Percentiles rank a stretch among this genome's conserved stretches.
Conservation (phyloP, 1,284 basidiomycete species). For the Phellinidium pouzarii region DNA sequence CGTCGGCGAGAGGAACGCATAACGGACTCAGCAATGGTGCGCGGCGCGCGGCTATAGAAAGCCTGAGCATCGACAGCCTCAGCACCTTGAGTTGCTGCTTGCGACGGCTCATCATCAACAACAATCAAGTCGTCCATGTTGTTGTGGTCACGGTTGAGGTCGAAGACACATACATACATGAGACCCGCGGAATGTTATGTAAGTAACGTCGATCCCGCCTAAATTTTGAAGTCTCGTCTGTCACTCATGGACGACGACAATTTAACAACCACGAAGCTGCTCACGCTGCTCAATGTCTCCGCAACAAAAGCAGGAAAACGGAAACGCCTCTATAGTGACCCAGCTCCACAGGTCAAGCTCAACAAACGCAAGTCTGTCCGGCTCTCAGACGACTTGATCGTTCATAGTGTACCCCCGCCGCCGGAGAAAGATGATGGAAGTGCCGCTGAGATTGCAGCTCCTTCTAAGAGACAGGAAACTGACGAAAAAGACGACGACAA, state of each 20-base stretch:
- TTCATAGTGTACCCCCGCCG: conserved; percentile 16
- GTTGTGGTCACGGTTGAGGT: conserved; percentile 47
- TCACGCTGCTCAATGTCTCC: conserved; percentile 93
- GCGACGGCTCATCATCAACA: conserved; percentile 42
- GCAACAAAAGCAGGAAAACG: conserved; percentile 62
- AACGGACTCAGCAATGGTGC: conserved; percentile 13
- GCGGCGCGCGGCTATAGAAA: conserved; percentile 10
- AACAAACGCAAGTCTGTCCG: conserved; percentile 51
- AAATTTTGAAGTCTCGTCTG: conserved; percentile 5
- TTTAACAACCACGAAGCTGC: conserved; percentile 69
- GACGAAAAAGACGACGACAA: conserved; percentile 16
- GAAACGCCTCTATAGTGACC: conserved; percentile 38
- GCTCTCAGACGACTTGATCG: conserved; percentile 23
- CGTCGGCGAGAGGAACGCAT: conserved; percentile 21
- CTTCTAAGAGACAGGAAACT: background rate
- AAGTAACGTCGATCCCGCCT: conserved; percentile 4
- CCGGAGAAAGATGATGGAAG: conserved; percentile 20
- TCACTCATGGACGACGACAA: conserved; percentile 40
- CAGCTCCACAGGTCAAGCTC: conserved; percentile 47
- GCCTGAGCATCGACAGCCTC: conserved; percentile 20
- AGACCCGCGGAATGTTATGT: background rate
- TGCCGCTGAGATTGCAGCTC: background rate
- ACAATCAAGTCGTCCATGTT: conserved; percentile 62
- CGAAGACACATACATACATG: background rate
- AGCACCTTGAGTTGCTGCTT: conserved; percentile 17